These are phyloP conservation scores for Ettlia oleoabundans DNA, from an alignment of 139 green algal species.

Conservation along the genomic window DNA sequence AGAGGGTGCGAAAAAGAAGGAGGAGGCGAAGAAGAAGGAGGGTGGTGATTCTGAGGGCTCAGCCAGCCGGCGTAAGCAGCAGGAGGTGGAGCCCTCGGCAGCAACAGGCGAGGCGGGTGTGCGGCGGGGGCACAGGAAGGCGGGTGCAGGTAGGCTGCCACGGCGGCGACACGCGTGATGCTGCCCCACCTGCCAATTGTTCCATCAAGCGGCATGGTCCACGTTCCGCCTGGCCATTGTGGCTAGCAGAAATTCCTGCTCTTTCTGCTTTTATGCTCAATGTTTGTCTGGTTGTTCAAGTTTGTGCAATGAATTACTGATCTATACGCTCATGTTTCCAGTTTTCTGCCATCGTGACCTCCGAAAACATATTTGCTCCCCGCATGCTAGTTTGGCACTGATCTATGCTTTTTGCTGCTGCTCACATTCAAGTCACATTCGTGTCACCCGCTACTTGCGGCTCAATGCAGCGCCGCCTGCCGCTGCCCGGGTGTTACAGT, in stretches of 20 bases:
- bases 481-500: too few relatives aligned
- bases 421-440: too few relatives aligned
- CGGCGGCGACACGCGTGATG: not conserved
- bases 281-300: not conserved
- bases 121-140: not conserved
- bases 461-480: too few relatives aligned
- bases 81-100: not conserved
- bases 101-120: not conserved
- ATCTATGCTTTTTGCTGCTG: constrained; percentile 12
- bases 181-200: too few relatives aligned
- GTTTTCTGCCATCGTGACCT: not conserved
- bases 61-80: not conserved
- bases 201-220: too few relatives aligned
- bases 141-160: not conserved
- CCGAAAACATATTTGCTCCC: not conserved
- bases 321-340: too few relatives aligned
- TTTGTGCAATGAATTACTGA: not conserved
- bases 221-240: too few relatives aligned
- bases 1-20: not conserved
- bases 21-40: not conserved
- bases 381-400: too few relatives aligned
- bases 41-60: not conserved
- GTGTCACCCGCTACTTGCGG: too few relatives aligned
- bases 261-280: not conserved
- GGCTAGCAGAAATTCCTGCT: not conserved